Percentiles rank a stretch among this genome's conserved stretches.
phyloP scores from a whole-genome alignment of 441 rosid species.

The Corymbia calophylla region DNA sequence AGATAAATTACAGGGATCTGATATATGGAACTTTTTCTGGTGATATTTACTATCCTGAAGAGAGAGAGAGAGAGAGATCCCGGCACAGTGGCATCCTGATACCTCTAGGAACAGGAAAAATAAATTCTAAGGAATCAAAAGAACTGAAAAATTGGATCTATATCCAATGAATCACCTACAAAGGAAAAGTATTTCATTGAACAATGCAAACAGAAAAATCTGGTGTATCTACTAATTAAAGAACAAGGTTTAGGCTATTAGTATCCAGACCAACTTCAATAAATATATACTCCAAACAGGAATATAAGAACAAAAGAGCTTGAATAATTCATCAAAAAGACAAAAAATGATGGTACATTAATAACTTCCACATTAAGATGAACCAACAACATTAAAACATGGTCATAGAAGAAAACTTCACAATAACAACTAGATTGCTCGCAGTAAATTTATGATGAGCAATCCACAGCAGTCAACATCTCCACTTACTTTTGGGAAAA shows the following conservation, averaged over 20 bases:
- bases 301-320: neutral
- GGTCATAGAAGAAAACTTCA: neutral
- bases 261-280: neutral
- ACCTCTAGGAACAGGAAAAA: neutral
- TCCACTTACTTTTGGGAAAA: neutral
- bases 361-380: neutral
- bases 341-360: neutral
- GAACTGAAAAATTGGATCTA: neutral
- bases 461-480: neutral
- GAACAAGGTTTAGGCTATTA: neutral
- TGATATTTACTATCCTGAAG: neutral
- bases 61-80: neutral
- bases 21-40: neutral
- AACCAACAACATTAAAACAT: neutral
- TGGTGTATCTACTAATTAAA: neutral
- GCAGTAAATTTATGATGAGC: neutral
- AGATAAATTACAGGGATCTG: neutral
- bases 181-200: neutral
- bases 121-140: neutral
- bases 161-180: neutral
- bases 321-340: neutral
- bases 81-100: neutral
- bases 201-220: neutral
- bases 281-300: neutral
- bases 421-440: neutral